phyloP scores from a whole-genome alignment of 2,329 filamentous ascomycete species.

The Neopestalotiopsis sp. region DNA sequence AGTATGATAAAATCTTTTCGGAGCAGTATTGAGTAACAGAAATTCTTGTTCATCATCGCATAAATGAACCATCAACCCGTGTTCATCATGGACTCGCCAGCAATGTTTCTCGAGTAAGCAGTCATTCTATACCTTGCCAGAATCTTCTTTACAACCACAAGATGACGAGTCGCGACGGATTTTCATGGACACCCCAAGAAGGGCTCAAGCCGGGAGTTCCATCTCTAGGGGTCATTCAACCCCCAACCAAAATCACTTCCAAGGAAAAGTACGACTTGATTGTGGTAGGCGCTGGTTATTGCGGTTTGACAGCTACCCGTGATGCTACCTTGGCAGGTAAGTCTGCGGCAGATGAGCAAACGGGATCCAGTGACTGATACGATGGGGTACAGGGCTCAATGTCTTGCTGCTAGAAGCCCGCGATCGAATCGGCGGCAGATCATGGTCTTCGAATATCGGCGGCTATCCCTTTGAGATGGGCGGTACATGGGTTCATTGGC shows the following conservation, averaged over 20 bases:
- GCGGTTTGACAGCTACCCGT: neutral
- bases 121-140: neutral
- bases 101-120: neutral
- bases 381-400: slow-evolving; percentile 4
- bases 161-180: slow-evolving; percentile 2
- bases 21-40: neutral
- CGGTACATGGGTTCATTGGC: slow-evolving; percentile 47
- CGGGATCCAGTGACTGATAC: neutral
- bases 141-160: neutral
- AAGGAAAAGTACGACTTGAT: neutral
- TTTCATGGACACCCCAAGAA: slow-evolving; percentile 3
- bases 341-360: neutral
- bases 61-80: neutral
- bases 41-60: neutral
- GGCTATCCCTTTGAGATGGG: slow-evolving; percentile 46
- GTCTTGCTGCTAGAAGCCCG: slow-evolving; percentile 44
- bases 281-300: neutral
- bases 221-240: neutral
- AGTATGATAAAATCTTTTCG: neutral
- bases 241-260: neutral
- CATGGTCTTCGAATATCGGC: slow-evolving; percentile 41
- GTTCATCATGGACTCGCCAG: neutral
- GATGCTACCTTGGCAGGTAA: slow-evolving; percentile 4
- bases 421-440: slow-evolving; percentile 47
- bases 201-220: neutral